Percentiles rank a stretch among this genome's conserved stretches.
phyloP scores from a whole-genome alignment of 139 green algal species.

The Picochlorum sp. region DNA sequence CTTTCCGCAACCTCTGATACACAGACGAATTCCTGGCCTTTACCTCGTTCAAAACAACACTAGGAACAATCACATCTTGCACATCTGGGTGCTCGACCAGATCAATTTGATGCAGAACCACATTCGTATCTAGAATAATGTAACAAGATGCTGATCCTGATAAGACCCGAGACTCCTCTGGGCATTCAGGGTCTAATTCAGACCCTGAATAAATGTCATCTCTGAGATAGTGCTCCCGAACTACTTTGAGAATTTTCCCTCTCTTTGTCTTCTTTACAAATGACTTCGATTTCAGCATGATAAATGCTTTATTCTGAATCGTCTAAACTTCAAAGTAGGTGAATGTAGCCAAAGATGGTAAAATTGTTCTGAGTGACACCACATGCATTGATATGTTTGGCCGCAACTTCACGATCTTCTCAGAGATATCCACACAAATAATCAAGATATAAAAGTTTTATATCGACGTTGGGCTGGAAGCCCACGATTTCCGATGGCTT shows the following conservation, averaged over 20 bases:
- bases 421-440: too few species aligned
- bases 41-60: conserved; percentile 72
- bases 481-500: too few species aligned
- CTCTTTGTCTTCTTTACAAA: conserved; percentile 86
- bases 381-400: too few species aligned
- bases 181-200: conserved; percentile 56
- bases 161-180: conserved; percentile 47
- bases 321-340: not conserved
- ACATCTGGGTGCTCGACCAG: conserved; percentile 83
- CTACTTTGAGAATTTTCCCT: conserved; percentile 73
- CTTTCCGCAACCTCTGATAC: conserved; percentile 68
- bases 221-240: conserved; percentile 90
- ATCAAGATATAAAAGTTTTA: too few species aligned
- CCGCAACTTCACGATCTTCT: too few species aligned
- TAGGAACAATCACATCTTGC: conserved; percentile 72
- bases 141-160: conserved; percentile 57
- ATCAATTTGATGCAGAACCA: conserved; percentile 86
- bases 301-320: not conserved
- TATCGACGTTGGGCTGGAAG: too few species aligned
- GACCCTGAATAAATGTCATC: conserved; percentile 90
- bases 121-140: conserved; percentile 91
- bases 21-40: conserved; percentile 57
- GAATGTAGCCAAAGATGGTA: too few species aligned
- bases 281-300: conserved; percentile 61
- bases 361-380: too few species aligned